Evolutionary conservation across 139 green algal genomes (phyloP), one percentile per base, ranked within the genome.

Genomic region (Axilococcus clingmanii): DNA sequence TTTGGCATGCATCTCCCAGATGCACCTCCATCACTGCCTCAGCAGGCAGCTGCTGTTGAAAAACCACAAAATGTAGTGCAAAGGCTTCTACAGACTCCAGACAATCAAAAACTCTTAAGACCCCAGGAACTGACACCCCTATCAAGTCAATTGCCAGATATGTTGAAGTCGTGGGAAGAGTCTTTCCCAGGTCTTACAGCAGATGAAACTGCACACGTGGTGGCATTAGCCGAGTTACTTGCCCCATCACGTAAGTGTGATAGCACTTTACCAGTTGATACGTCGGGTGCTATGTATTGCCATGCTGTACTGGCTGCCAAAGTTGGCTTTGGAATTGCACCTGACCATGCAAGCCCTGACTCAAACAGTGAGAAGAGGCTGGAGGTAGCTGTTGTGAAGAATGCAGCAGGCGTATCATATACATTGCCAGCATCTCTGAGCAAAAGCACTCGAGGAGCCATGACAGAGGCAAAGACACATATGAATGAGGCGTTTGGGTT

Each of bases 1-100:
- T 80, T 80, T 58, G 72, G 72, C 0, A 60, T 65, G 33, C 59
- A 15, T 24, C n/a, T n/a, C n/a, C n/a, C n/a, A n/a, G n/a, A n/a
- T n/a, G n/a, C n/a, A n/a, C n/a, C n/a, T n/a, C n/a, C n/a, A n/a
- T n/a, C n/a, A n/a, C n/a, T n/a, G n/a, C n/a, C n/a, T n/a, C n/a
- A n/a, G n/a, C n/a, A n/a, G n/a, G n/a, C n/a, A n/a, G n/a, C n/a
- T n/a, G n/a, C n/a, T n/a, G n/a, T n/a, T n/a, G n/a, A n/a, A n/a
- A n/a, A n/a, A n/a, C n/a, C n/a, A n/a, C n/a, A n/a, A n/a, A n/a
- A n/a, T n/a, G n/a, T n/a, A n/a, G n/a, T n/a, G n/a, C n/a, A n/a
- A n/a, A n/a, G n/a, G n/a, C n/a, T n/a, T n/a, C n/a, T n/a, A n/a
- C n/a, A n/a, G n/a, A n/a, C n/a, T n/a, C n/a, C n/a, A n/a, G n/a